Base-by-base conservation (phyloP, 352 stramenopile genomes). In the Pythium oligandrum region DNA sequence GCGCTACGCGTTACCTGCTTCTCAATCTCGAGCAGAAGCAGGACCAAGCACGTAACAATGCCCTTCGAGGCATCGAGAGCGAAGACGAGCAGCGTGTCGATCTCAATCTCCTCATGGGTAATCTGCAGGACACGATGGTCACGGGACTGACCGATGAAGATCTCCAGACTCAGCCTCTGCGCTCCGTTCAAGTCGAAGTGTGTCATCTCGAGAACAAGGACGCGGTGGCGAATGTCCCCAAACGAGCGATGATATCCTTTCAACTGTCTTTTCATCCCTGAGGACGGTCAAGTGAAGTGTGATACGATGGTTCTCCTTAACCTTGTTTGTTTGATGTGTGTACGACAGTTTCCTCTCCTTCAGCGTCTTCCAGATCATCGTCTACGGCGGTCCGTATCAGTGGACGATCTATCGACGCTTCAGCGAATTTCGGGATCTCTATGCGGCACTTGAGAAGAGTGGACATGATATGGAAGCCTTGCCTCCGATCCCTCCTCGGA, bases 161-260 rank as follows among this genome's bases (percentile, higher is more conserved):
- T 46, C 60, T 93, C 34, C 73, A 70, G 32, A 74, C 75, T 26
- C 83, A 93, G 53, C 83, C 83, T 9, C 68, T 93, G 40, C 81
- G 83, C 12, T 88, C 78, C 3, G 78, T 93, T 40, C 79, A 82
- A 43, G 78, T 93, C 38, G 83, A 93, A 65, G 61, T 93, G 26
- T 93, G 83, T 53, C 83, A 93, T 57, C 55, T 93, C 48, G 78
- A 92, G 58, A 93, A 93, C 74, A 90, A 90, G 55, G 83, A 93
- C 57, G 83, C 83, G n/a, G 76, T 85, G 36, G 79, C 80, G 12
- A 88, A 86, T 56, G 83, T 93, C 36, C 83, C 83, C 5, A 55
- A 62, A 32, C 81, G 83, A 42, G 54, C 81, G 11, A 70, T 90
- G 40, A 73, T 73, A 70, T 70, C 61, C 57, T 55, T 57, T 55